phyloP scores from a whole-genome alignment of 2,329 filamentous ascomycete species.

The Chaetomium sp. region DNA sequence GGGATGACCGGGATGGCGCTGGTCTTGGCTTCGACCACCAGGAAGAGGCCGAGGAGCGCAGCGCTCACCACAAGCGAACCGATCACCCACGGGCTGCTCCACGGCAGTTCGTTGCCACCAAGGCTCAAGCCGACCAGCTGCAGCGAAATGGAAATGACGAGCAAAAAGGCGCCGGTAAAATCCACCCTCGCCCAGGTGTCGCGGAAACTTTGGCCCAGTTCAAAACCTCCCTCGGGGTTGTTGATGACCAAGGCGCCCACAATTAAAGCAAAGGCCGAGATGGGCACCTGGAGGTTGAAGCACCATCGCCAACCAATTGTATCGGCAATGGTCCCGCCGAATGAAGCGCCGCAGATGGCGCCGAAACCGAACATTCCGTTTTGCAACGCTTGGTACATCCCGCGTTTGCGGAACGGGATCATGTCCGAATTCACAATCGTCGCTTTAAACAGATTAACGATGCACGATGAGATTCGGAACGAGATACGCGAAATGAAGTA shows the following conservation, averaged over 20 bases:
- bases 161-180: slow-evolving; percentile 48
- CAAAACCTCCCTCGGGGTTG: slow-evolving; percentile 33
- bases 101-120: slow-evolving; percentile 49
- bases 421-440: slow-evolving; percentile 58
- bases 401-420: slow-evolving; percentile 49
- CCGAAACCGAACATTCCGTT: slow-evolving; percentile 59
- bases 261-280: slow-evolving; percentile 47
- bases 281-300: slow-evolving; percentile 55
- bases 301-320: slow-evolving; percentile 62
- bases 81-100: slow-evolving; percentile 45
- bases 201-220: slow-evolving; percentile 24
- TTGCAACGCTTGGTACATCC: slow-evolving; percentile 55
- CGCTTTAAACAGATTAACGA: slow-evolving; percentile 28
- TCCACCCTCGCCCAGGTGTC: slow-evolving; percentile 51
- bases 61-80: slow-evolving; percentile 38
- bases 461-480: not conserved
- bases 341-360: slow-evolving; percentile 54
- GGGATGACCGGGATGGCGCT: slow-evolving; percentile 49
- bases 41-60: slow-evolving; percentile 38
- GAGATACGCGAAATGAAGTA: not conserved
- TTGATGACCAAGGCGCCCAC: slow-evolving; percentile 48
- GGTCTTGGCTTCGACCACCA: slow-evolving; percentile 43
- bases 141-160: slow-evolving; percentile 51
- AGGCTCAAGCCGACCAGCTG: slow-evolving; percentile 51
- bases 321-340: slow-evolving; percentile 59